These are phyloP conservation scores for Pseudogymnoascus sp. DNA, from an alignment of 2,329 filamentous ascomycete genomes.

Conservation along the genomic window DNA sequence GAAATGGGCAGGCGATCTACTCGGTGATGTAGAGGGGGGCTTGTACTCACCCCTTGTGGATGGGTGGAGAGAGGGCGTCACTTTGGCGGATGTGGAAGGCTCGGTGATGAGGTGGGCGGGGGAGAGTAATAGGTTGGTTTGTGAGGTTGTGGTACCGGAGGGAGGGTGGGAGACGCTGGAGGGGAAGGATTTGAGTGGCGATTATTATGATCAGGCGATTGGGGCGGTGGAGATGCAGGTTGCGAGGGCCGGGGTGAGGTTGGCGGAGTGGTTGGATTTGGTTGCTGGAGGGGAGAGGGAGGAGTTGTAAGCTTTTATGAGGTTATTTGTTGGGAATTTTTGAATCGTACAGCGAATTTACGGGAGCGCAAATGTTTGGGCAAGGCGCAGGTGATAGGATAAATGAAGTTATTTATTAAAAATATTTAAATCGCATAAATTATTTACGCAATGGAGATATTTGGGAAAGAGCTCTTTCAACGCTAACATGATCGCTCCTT, in stretches of 20 bases:
- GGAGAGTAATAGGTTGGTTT: constrained; percentile 57
- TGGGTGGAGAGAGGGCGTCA: constrained; percentile 51
- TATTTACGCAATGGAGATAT: background rate
- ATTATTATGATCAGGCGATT: constrained; percentile 58
- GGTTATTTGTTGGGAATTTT: background rate
- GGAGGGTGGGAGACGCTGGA: constrained; percentile 48
- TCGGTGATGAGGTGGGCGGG: constrained; percentile 58
- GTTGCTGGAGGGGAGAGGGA: constrained; percentile 39
- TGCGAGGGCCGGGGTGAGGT: constrained; percentile 59
- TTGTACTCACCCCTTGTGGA: constrained; percentile 44
- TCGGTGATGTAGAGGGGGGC: constrained; percentile 47
- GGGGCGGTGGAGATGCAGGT: constrained; percentile 59
- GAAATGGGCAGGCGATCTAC: constrained; percentile 51
- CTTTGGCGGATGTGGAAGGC: constrained; percentile 44
- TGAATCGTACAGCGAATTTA: background rate
- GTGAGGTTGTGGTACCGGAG: constrained; percentile 53
- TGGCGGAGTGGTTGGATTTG: constrained; percentile 60
- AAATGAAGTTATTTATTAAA: background rate
- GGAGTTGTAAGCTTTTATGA: background rate
- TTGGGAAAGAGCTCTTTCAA: background rate
- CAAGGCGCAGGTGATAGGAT: background rate
- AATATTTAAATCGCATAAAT: background rate
- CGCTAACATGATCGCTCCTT: background rate
- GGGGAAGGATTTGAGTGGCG: constrained; percentile 52
- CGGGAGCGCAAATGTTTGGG: background rate